phyloP scores from a whole-genome alignment of 768 basidiomycete species.

The Kwoniella sp. region DNA sequence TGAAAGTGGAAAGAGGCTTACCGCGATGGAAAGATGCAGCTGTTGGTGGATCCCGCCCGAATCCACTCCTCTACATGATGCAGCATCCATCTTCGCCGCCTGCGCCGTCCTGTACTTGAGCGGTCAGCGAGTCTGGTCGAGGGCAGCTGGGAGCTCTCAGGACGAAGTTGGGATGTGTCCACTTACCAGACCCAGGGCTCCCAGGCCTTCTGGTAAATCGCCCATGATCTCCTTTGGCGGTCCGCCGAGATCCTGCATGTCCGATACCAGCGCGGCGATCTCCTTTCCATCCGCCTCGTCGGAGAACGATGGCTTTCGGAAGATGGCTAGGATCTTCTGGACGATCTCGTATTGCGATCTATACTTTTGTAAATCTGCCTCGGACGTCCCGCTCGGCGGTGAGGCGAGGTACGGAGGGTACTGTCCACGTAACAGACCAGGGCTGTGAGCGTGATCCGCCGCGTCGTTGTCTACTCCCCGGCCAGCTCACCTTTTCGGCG shows the following conservation, averaged over 20 bases:
- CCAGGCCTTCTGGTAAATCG: conserved; percentile 47
- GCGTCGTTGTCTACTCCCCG: not conserved
- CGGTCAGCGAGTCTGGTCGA: too few relatives aligned
- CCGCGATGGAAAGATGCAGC: too few relatives aligned
- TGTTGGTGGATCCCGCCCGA: too few relatives aligned
- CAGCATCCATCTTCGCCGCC: conserved; percentile 36
- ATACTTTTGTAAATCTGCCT: conserved; percentile 39
- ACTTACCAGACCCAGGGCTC: conserved; percentile 32
- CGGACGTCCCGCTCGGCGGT: conserved; percentile 28
- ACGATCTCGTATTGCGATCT: conserved; percentile 36
- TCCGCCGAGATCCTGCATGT: conserved; percentile 51
- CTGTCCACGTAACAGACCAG: too few relatives aligned
- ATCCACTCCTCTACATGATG: conserved; percentile 31
- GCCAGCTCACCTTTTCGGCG: conserved; percentile 41
- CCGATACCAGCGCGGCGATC: conserved; percentile 23
- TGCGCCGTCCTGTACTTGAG: too few relatives aligned
- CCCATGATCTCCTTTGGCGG: conserved; percentile 50
- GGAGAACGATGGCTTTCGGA: conserved; percentile 33
- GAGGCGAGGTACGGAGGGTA: conserved; percentile 48
- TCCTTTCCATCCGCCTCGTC: conserved; percentile 42
- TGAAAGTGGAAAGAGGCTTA: too few relatives aligned
- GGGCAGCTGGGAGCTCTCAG: too few relatives aligned
- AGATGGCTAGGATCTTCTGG: conserved; percentile 36
- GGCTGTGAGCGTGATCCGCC: not conserved
- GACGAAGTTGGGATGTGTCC: too few relatives aligned